Evolutionary conservation across 352 stramenopile genomes (phyloP).

Genomic region (Pythium sp.): DNA sequence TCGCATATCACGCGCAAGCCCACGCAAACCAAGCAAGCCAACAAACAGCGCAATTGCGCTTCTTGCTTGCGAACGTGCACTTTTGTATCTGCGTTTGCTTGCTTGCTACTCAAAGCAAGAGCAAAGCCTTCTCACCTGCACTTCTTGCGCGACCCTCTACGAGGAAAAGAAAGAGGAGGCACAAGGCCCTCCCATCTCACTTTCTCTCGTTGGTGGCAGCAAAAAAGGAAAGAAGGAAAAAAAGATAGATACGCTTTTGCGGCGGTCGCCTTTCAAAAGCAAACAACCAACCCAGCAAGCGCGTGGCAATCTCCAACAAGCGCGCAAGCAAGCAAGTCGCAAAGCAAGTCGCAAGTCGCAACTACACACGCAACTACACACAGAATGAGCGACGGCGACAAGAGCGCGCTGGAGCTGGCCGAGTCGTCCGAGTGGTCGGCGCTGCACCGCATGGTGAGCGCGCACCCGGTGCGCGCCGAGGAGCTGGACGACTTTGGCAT

Average conservation of each 20-base stretch:
- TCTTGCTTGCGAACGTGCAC: neutral
- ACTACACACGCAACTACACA: neutral
- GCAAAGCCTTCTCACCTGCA: neutral
- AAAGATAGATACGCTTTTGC: conserved; percentile 16
- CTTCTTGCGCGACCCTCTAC: conserved; percentile 7
- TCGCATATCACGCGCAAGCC: conserved; percentile 1
- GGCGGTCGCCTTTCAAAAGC: neutral
- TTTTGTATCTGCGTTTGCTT: neutral
- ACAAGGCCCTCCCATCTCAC: neutral
- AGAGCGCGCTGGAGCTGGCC: conserved; percentile 69
- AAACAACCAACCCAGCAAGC: neutral
- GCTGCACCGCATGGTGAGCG: conserved; percentile 56
- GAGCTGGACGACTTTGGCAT: conserved; percentile 87
- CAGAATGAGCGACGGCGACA: conserved; percentile 14
- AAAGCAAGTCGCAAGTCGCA: neutral
- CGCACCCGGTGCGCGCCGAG: conserved; percentile 49
- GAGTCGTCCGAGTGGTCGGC: conserved; percentile 69
- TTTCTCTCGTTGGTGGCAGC: neutral
- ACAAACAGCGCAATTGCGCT: conserved; percentile 1
- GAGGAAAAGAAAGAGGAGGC: neutral
- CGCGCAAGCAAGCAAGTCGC: neutral
- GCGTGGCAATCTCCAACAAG: too few species aligned
- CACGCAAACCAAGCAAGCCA: neutral
- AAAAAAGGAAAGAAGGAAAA: conserved; percentile 6
- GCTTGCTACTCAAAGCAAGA: neutral